Evolutionary conservation across 768 basidiomycete species (phyloP).

Genomic region (Lentinula sp.): DNA sequence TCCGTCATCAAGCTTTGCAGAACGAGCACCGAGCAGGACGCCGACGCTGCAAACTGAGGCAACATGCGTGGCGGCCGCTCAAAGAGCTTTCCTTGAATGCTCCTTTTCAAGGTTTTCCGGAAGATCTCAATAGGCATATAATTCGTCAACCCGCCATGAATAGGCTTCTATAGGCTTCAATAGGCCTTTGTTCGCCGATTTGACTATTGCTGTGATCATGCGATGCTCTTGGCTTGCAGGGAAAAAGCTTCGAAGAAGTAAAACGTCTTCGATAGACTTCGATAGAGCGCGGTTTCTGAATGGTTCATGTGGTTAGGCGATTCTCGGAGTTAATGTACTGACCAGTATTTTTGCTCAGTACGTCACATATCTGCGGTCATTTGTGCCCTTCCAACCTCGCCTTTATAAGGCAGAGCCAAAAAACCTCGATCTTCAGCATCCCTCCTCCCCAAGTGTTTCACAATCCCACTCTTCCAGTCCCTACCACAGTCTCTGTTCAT

Average conservation of each 20-base stretch:
- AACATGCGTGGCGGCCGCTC: too few species aligned
- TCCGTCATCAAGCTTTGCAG: too few species aligned
- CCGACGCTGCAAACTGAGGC: too few species aligned
- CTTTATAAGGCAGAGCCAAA: background rate
- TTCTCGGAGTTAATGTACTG: background rate
- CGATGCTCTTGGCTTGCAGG: background rate
- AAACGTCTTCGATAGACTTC: background rate
- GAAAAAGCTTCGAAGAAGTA: background rate
- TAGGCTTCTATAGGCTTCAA: background rate
- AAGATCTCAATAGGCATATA: background rate
- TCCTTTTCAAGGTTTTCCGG: background rate
- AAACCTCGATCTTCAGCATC: background rate
- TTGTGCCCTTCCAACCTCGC: background rate
- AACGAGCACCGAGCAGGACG: too few species aligned
- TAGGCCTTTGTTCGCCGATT: background rate
- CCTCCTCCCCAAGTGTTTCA: background rate
- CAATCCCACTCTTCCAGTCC: background rate
- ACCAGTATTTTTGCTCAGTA: background rate
- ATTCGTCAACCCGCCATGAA: background rate
- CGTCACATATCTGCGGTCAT: background rate
- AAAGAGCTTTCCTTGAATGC: too few species aligned
- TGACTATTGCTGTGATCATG: background rate
- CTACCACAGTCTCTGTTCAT: too few species aligned
- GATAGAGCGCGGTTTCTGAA: background rate
- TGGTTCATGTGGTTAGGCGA: background rate